Conservation (phyloP, 805 yeast species). For the Yarrowia sp. region DNA sequence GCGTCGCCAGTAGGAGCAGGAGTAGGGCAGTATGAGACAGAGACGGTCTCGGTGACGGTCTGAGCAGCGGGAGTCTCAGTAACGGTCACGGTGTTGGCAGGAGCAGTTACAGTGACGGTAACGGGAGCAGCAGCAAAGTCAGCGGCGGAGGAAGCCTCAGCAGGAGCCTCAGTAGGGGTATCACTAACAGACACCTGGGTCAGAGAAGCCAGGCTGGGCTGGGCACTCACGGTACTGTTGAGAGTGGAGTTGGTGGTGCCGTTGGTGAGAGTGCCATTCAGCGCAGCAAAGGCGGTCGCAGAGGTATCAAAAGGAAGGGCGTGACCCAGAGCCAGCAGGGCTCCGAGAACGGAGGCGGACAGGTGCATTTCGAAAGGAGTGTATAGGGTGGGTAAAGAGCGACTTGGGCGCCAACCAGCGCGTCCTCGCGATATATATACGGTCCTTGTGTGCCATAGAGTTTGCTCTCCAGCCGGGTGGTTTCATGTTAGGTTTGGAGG, state of each 20-base stretch:
- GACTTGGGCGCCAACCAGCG: background rate
- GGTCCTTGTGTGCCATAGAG: background rate
- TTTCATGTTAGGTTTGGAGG: background rate
- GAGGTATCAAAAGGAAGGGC: slow-evolving; percentile 17
- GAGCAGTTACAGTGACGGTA: slow-evolving; percentile 24
- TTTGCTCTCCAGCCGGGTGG: background rate
- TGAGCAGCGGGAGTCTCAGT: slow-evolving; percentile 3
- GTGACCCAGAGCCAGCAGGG: slow-evolving; percentile 4
- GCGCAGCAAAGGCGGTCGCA: background rate
- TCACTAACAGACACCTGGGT: background rate
- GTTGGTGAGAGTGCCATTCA: background rate
- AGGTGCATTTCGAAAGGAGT: slow-evolving; percentile 4
- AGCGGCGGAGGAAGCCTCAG: background rate
- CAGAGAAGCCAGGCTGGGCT: background rate
- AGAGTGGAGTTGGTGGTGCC: background rate
- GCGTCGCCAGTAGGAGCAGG: background rate
- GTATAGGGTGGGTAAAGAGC: slow-evolving; percentile 26
- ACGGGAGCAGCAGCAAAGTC: background rate
- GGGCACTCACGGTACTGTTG: background rate
- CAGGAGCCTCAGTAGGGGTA: background rate
- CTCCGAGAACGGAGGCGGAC: background rate
- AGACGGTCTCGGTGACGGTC: slow-evolving; percentile 12
- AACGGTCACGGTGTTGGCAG: slow-evolving; percentile 3
- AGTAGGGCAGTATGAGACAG: slow-evolving; percentile 20
- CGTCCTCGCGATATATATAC: background rate